Base-by-base conservation (phyloP, 257 asterid genomes). In the Jaltomata sinuosa region DNA sequence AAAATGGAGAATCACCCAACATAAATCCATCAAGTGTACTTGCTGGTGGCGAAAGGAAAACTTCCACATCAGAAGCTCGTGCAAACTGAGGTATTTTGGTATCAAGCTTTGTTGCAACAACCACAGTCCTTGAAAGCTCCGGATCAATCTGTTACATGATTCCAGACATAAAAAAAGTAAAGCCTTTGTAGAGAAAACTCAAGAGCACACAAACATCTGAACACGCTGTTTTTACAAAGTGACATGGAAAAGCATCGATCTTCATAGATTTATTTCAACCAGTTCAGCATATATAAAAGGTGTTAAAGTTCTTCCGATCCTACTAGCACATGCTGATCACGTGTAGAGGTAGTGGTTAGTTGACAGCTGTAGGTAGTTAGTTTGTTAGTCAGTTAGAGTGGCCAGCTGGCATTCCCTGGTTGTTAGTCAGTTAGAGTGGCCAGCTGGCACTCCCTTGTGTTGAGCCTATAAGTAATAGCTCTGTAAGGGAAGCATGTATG, bases 41-140 rank as follows among this genome's bases (percentile, higher is more conserved):
- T 79, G 94, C 92, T 85, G 98, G 97, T 49, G 99, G 98, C 82
- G 98, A 96, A 86, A 96, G 99, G 89, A 94, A 96, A 83, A 96
- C 98, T 87, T 94, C 99, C 85, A 96, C 99, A 82, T 96, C 99
- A 78, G 99, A 92, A 89, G 97, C 92, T n/a, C 98, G 91, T 81
- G 99, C 98, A 87, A 96, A 96, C 90, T 96, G 99, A 65, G 98
- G 99, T 85, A 96, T 94, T 86, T 94, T 96, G 55, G 99, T 96
- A 88, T 96, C 99, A 83, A 96, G 98, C 89, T 96, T 96, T 22
- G 99, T 96, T 47, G 99, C 92, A 87, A 96, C 99, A 79, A 96
- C 90, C 16, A 96, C 98, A 45, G 99, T 96, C 90, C 99, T 92
- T 84, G 98, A 90, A 52, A 96, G 98, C 90, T 96, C 99, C 61